phyloP scores from a whole-genome alignment of 176 grass and related monocot genomes.

The Areca catechu region DNA sequence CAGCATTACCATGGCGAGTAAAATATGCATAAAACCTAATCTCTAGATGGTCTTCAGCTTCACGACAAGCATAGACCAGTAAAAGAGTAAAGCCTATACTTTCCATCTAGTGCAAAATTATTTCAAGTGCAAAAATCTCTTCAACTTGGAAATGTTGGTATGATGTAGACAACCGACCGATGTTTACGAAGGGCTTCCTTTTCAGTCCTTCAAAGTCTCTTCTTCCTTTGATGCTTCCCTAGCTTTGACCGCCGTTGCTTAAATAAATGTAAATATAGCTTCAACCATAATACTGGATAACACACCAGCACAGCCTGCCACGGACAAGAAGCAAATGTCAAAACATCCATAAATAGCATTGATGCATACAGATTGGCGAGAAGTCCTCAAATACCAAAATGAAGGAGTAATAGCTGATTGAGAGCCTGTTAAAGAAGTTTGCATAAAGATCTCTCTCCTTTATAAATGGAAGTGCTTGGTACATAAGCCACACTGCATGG shows the following conservation, averaged over 20 bases:
- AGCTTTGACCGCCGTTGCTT: conserved; percentile 79
- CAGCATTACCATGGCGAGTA: too few relatives aligned
- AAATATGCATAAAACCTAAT: too few relatives aligned
- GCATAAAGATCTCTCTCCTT: conserved; percentile 66
- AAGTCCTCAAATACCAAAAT: conserved; percentile 34
- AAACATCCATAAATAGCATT: not conserved
- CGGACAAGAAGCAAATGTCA: not conserved
- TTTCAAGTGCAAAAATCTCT: too few relatives aligned
- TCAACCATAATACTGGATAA: conserved; percentile 81
- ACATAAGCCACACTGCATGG: conserved; percentile 74
- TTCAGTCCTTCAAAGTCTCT: conserved; percentile 32
- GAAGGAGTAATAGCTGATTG: conserved; percentile 76
- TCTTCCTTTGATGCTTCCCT: conserved; percentile 38
- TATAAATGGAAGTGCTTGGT: conserved; percentile 73
- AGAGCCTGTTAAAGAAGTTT: conserved; percentile 50
- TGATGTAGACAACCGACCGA: too few relatives aligned
- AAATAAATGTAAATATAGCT: conserved; percentile 82
- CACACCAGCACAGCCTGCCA: conserved; percentile 47
- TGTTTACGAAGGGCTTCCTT: too few relatives aligned
- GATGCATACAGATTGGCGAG: too few relatives aligned
- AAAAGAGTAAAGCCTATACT: too few relatives aligned
- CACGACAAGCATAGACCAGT: too few relatives aligned
- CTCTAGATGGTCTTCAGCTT: too few relatives aligned
- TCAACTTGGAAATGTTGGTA: too few relatives aligned
- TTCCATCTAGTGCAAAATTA: too few relatives aligned